These are phyloP conservation scores for Nothophaeocryptopus gaeumannii DNA, from an alignment of 2,329 filamentous ascomycete species.

Conservation along the genomic window DNA sequence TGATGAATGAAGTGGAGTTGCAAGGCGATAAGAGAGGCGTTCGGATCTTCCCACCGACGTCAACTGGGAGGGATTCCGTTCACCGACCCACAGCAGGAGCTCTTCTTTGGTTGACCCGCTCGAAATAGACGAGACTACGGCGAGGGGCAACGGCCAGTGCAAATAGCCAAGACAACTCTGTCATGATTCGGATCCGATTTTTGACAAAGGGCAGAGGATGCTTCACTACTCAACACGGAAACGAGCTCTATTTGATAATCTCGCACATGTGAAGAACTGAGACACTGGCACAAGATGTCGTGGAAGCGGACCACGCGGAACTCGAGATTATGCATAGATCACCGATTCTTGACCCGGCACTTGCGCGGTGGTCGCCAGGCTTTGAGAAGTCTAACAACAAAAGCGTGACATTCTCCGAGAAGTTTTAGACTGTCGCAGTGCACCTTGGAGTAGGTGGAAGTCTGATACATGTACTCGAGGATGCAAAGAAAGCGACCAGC, in stretches of 20 bases:
- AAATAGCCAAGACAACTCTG: too few relatives aligned
- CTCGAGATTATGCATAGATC: too few relatives aligned
- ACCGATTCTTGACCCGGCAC: background rate
- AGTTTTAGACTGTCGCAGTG: conserved; percentile 1
- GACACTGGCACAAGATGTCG: too few relatives aligned
- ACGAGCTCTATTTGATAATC: too few relatives aligned
- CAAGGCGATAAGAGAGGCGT: background rate
- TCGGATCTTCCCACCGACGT: background rate
- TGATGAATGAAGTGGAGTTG: background rate
- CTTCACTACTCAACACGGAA: too few relatives aligned
- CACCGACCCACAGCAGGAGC: background rate
- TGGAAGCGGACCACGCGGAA: too few relatives aligned
- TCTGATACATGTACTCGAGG: background rate
- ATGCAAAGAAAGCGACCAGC: background rate
- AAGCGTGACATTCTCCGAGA: background rate
- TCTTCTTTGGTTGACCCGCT: too few relatives aligned
- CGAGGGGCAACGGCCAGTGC: too few relatives aligned
- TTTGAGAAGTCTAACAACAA: background rate
- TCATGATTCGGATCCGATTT: too few relatives aligned
- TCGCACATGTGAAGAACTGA: too few relatives aligned
- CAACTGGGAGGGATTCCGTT: conserved; percentile 1
- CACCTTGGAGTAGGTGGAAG: background rate
- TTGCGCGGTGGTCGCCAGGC: background rate
- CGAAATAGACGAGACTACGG: too few relatives aligned
- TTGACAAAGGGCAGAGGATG: too few relatives aligned